Percentiles rank a stretch among this genome's conserved stretches.
These are phyloP conservation scores for Teratosphaeria pseudoeucalypti DNA, from an alignment of 2,329 filamentous ascomycete species.

Conservation along the genomic window DNA sequence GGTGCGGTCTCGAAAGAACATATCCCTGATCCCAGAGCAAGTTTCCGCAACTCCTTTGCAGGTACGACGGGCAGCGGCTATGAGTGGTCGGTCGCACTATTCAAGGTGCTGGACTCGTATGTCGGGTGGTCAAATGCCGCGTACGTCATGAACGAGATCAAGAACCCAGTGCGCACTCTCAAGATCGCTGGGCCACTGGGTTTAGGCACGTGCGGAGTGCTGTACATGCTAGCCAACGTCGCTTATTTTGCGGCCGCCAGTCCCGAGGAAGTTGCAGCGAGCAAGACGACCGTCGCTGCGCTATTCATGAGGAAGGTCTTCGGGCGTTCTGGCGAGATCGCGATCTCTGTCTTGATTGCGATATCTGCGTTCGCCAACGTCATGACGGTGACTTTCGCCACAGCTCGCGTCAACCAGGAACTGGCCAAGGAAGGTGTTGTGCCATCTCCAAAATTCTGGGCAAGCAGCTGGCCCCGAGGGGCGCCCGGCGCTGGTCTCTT, in stretches of 20 bases:
- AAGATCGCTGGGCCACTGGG: constrained; percentile 55
- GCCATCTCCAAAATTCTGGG: constrained; percentile 52
- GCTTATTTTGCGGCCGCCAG: constrained; percentile 56
- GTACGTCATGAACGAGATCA: constrained; percentile 55
- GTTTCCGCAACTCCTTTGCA: constrained; percentile 53
- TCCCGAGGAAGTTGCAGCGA: constrained; percentile 43
- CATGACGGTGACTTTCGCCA: constrained; percentile 57
- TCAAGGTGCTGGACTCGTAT: constrained; percentile 63
- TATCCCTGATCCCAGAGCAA: constrained; percentile 41
- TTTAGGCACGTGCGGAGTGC: constrained; percentile 46
- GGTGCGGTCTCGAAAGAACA: constrained; percentile 48
- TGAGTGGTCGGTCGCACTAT: constrained; percentile 57
- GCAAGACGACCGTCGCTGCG: constrained; percentile 46
- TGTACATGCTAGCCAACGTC: constrained; percentile 57
- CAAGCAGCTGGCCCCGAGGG: constrained; percentile 54
- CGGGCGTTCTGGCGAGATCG: constrained; percentile 43
- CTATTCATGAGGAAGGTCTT: constrained; percentile 50
- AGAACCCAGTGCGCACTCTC: constrained; percentile 53
- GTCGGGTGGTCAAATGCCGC: constrained; percentile 58
- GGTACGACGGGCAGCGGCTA: constrained; percentile 58
- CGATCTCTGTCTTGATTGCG: constrained; percentile 55
- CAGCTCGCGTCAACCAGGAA: constrained; percentile 56
- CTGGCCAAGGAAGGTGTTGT: constrained; percentile 57
- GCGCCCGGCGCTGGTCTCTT: constrained; percentile 52
- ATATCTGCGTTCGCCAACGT: constrained; percentile 60